Base-by-base conservation (phyloP, 148 eudicot species). In the Fagopyrum homotropicum region DNA sequence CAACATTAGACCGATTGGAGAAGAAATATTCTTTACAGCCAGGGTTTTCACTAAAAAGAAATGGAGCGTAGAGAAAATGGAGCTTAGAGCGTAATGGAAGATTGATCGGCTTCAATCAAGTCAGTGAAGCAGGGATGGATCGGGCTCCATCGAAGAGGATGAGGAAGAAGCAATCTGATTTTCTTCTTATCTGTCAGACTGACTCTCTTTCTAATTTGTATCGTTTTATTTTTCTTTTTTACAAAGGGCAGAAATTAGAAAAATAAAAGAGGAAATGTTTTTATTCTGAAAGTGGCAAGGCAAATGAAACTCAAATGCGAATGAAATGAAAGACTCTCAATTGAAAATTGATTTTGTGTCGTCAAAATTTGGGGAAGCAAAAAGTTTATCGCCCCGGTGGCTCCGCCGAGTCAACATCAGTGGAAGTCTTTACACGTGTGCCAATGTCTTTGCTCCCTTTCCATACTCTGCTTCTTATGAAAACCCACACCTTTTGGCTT, bases 41-140 rank as follows among this genome's bases (percentile, higher is more conserved):
- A 74, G 66, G 60, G 76, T 56, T 54, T 74, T 35, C 45, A 72
- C 43, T 14, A 51, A n/a, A 16, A 69, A 44, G 45, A 63, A 63
- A 9, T 45, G 14, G 17, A 47, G 0, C 15, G 30, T 16, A 71
- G 52, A 46, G 14, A 47, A 3, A 15, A 14, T 61, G 48, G 22
- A 44, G 26, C 2, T 8, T 7, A 17, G 4, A 43, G n/a, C 73
- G 52, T 7, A 71, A 2, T 1, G 73, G 40, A 19, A 47, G 55
- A 72, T 47, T 52, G 54, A 47, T 72, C 51, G 73, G 3, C 7
- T 45, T 4, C 9, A 7, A 2, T 9, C 14, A 17, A 5, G 22
- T 6, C 29, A 45, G 44, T 4, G 50, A 6, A 45, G 9, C 51
- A 70, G 30, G 73, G 73, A 70, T 72, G 74, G 74, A 72, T 72